Base-by-base conservation (phyloP, 768 basidiomycete genomes). In the Tricholoma flavovirens region DNA sequence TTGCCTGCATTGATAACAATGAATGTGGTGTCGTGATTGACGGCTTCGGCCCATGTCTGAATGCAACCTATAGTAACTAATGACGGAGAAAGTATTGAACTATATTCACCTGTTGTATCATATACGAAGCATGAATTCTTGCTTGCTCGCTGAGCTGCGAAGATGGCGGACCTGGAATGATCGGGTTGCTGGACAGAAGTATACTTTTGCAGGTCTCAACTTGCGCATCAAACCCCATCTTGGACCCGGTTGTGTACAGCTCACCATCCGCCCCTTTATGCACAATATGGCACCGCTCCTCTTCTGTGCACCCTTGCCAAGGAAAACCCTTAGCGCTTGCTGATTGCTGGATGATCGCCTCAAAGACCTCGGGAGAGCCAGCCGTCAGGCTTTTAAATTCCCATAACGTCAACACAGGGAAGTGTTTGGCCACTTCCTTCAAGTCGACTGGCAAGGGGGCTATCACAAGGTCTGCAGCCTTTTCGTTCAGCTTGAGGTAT, bases 281-380 rank as follows among this genome's bases (percentile, higher is more conserved):
- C 6, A 29, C 17, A 8, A 48, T 43, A 14, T 14, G 24, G 14
- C 61, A 62, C 15, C 51, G 14, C 4, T 33, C 8, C 9, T 42
- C 56, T 19, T 32, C 5, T 4, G 53, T 36, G 54, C 61, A 62
- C 1, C n/a, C 33, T 33, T 51, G 26, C 59, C 57, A 62, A 30
- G 51, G 49, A 32, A 60, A 60, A 22, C 8, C 11, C 1, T 2
- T 15, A 14, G 1, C 1, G 22, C 50, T 19, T 21, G 36, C 9
- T 9, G 35, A 9, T 11, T 35, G 35, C 9, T 35, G 35, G 4
- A 36, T 49, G 54, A 29, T 29, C 29, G 29, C 29, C 29, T 29
- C 29, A 8, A 29, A 8, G 29, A 29, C 29, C 4, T 29, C 29
- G 8, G 29, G 29, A 29, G 29, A n/a, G n/a, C n/a, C n/a, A n/a